These are phyloP conservation scores for Melampsora americana DNA, from an alignment of 1,284 basidiomycete genomes.

Conservation along the genomic window DNA sequence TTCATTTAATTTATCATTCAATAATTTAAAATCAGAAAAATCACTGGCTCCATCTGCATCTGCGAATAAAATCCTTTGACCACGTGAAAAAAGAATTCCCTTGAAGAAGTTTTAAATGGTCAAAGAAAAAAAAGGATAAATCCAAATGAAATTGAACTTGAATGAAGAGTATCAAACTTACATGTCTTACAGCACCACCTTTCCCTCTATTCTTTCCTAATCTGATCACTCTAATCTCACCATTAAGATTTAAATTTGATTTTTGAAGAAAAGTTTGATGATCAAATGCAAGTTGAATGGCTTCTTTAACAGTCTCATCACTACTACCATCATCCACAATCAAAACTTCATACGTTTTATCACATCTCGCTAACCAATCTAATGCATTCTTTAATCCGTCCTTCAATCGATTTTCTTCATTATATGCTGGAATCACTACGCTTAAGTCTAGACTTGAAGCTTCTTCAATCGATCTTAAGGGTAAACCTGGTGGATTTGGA, in stretches of 20 bases:
- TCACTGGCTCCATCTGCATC: constrained; percentile 89
- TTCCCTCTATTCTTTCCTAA: constrained; percentile 80
- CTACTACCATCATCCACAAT: constrained; percentile 84
- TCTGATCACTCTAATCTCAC: constrained; percentile 68
- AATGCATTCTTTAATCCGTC: constrained; percentile 74
- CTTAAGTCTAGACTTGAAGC: constrained; percentile 61
- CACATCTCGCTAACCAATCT: constrained; percentile 52
- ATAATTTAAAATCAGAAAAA: constrained; percentile 71
- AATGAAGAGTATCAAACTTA: constrained; percentile 46
- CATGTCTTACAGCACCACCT: constrained; percentile 85
- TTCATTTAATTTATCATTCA: constrained; percentile 71
- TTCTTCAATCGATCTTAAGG: constrained; percentile 53
- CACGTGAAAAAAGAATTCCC: constrained; percentile 73
- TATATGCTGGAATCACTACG: constrained; percentile 84
- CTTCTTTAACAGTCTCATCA: constrained; percentile 68
- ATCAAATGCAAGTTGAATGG: constrained; percentile 64
- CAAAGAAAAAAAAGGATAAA: neutral
- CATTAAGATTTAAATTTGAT: constrained; percentile 52
- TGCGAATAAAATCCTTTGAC: constrained; percentile 77
- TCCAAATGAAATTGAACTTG: neutral
- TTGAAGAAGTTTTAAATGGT: constrained; percentile 38
- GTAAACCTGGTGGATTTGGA: constrained; percentile 56
- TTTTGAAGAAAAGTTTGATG: constrained; percentile 56
- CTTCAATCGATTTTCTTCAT: constrained; percentile 75
- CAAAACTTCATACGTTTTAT: constrained; percentile 66